phyloP scores from a whole-genome alignment of 495 filamentous ascomycete genomes.

The Cladorrhinum samala region DNA sequence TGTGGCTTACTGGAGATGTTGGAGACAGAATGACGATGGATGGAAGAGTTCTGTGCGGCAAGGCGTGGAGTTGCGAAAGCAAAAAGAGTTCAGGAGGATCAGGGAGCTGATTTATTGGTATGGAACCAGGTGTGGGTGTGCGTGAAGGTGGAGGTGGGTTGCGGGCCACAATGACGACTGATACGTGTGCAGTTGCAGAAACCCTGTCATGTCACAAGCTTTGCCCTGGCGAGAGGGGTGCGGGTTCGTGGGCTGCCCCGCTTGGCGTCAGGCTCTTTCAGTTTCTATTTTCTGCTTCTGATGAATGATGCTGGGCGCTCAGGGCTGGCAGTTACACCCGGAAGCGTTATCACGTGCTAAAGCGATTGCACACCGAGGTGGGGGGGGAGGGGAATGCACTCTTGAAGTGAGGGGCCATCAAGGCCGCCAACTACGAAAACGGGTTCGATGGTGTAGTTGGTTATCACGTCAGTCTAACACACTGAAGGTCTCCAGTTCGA shows the following conservation, averaged over 20 bases:
- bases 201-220: conserved; percentile 22
- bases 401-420: no score
- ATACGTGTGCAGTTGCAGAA: conserved; percentile 28
- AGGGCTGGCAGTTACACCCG: conserved; percentile 2
- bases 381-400: no score
- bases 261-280: conserved; percentile 4
- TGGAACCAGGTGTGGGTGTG: conserved; percentile 5
- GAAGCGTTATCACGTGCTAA: conserved; percentile 15
- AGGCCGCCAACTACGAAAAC: neutral
- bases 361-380: no score
- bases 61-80: neutral
- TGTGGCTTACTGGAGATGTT: neutral
- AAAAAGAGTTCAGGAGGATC: conserved; percentile 1
- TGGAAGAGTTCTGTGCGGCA: neutral
- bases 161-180: conserved; percentile 31
- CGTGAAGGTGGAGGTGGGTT: conserved; percentile 9
- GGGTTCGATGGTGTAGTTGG: conserved; percentile 30
- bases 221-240: neutral
- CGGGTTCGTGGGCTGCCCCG: neutral
- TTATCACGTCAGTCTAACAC: conserved; percentile 27
- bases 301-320: no score
- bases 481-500: conserved; percentile 26
- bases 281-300: conserved; percentile 9
- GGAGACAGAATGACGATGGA: neutral
- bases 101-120: conserved; percentile 3